Evolutionary conservation across 257 asterid genomes (phyloP), one percentile per base, ranked within the genome.

Genomic region (Paraleonurus japonicus): DNA sequence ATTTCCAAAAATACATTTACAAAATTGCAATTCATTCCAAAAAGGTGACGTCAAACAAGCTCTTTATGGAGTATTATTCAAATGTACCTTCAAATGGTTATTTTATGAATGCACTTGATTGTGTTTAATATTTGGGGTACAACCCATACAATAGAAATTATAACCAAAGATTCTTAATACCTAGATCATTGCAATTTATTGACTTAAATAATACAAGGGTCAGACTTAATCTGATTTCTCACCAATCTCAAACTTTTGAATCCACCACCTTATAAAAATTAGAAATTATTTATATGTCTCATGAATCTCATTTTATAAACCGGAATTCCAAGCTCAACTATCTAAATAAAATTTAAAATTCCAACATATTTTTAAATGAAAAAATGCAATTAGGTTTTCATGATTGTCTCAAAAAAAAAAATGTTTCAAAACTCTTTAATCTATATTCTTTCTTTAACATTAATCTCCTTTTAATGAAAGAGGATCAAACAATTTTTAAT

Each of bases 101-200:
- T 33, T 16, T 61, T n/a, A 30, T 51, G 35, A 5, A 11, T 47
- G 11, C 72, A 65, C 24, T 65, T 41, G 35, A 22, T 19, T 22
- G 20, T 35, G 55, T 5, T 22, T 22, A 37, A 4, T 59, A 28
- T 59, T 59, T 59, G 41, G 23, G 41, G 22, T 2, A 22, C 26
- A n/a, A 27, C 4, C 9, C 23, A 51, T 35, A 30, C 20, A 15
- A 10, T 12, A 33, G 10, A 33, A 28, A 26, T 26, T 13, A 26
- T 2, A 26, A 13, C 2, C 0, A 13, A 26, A 13, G 39, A 26
- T 4, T 59, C 47, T n/a, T 3, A 53, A 47, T 53, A 57, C 65
- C 71, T 65, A 32, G 74, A 28, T 26, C 47, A 32, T 28, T 66
- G 75, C 70, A 71, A 37, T 17, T 71, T 65, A 7, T 22, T 13